Evolutionary conservation across 2,329 filamentous ascomycete species (phyloP).

Genomic region (Cytospora paraplurivora): DNA sequence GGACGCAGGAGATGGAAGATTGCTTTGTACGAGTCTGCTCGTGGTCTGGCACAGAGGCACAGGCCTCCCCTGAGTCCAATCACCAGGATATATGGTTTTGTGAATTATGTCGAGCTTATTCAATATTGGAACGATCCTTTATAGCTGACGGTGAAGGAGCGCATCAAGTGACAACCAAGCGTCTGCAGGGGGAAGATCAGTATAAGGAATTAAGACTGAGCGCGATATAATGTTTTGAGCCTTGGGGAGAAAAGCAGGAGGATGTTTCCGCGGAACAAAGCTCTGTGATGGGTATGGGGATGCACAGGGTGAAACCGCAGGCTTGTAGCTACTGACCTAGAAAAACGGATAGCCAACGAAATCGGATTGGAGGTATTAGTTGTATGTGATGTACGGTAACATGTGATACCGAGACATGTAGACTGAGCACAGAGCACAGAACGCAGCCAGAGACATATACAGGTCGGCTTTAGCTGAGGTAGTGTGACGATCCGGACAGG

Average conservation of each 20-base stretch:
- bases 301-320: constrained; percentile 2
- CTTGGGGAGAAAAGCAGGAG: neutral
- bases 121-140: constrained; percentile 10
- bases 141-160: neutral
- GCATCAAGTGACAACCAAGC: constrained; percentile 7
- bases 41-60: neutral
- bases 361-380: neutral
- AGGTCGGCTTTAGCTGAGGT: constrained; percentile 17
- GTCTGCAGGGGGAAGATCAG: constrained; percentile 21
- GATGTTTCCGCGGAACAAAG: neutral
- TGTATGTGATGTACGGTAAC: constrained; percentile 7
- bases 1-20: neutral
- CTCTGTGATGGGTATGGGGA: neutral
- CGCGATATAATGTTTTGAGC: neutral
- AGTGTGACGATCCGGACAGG: constrained; percentile 5
- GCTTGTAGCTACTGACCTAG: constrained; percentile 3
- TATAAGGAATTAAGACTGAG: constrained; percentile 6
- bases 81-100: neutral
- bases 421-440: constrained; percentile 13
- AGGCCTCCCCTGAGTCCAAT: neutral
- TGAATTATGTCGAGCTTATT: neutral
- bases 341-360: constrained; percentile 1
- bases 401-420: constrained; percentile 10
- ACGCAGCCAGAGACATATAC: constrained; percentile 12
- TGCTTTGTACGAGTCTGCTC: neutral